Conservation (phyloP, 257 asterid genomes). For the Lantana camara region DNA sequence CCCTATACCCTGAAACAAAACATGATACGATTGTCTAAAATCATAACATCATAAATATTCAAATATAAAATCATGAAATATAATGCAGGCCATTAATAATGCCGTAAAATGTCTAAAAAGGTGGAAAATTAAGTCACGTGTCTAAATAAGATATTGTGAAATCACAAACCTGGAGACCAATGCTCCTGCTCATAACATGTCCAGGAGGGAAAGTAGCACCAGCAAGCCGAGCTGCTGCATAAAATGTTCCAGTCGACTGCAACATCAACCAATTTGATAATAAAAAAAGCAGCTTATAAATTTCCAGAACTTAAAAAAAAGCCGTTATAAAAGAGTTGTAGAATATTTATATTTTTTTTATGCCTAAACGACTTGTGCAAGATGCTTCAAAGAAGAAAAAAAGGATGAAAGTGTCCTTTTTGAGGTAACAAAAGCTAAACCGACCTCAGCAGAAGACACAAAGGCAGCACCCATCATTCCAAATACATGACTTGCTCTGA, state of each 20-base stretch:
- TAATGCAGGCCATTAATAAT: neutral
- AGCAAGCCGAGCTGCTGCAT: conserved; percentile 92
- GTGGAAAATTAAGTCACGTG: neutral
- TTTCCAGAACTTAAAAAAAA: neutral
- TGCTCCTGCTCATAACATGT: conserved; percentile 89
- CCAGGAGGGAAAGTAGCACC: conserved; percentile 97
- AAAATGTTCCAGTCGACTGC: conserved; percentile 91
- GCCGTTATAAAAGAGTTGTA: too few species aligned
- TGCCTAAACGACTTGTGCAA: too few species aligned
- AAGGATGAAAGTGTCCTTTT: neutral
- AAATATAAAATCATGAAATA: neutral
- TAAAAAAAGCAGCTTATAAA: neutral
- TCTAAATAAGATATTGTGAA: neutral
- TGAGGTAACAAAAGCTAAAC: conserved; percentile 19
- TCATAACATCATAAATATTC: neutral
- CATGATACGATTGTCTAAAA: neutral
- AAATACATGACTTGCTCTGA: conserved; percentile 89
- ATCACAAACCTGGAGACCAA: conserved; percentile 81
- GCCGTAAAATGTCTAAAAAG: neutral
- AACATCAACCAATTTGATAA: conserved; percentile 2
- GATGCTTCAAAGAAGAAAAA: too few species aligned
- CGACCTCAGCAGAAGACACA: conserved; percentile 95
- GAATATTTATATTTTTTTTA: too few species aligned
- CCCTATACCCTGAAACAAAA: conserved; percentile 74
- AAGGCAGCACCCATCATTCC: conserved; percentile 99